phyloP scores from a whole-genome alignment of 2,329 filamentous ascomycete genomes.

The Curvularia lunata region DNA sequence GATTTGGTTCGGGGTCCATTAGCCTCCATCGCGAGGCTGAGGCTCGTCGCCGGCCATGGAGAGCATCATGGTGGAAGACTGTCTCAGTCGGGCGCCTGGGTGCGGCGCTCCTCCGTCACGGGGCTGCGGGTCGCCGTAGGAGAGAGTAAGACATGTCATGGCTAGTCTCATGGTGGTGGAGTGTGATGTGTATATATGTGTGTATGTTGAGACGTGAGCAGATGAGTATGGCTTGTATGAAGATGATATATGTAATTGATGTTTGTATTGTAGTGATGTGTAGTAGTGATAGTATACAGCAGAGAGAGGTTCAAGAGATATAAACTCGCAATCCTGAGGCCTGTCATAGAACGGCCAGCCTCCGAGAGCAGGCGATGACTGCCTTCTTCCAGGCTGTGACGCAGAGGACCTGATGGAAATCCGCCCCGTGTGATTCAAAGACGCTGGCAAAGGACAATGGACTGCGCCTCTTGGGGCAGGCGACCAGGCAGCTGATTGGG shows the following conservation, averaged over 20 bases:
- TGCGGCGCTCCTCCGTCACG: constrained; percentile 45
- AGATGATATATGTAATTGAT: constrained; percentile 16
- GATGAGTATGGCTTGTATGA: constrained; percentile 20
- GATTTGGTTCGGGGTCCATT: constrained; percentile 11
- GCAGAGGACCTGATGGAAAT: constrained; percentile 26
- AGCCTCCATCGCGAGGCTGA: constrained; percentile 43
- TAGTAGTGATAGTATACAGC: constrained; percentile 15
- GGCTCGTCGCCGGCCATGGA: constrained; percentile 25
- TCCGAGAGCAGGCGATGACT: constrained; percentile 36
- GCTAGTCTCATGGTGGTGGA: constrained; percentile 26
- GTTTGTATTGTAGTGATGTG: constrained; percentile 14
- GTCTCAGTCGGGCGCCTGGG: constrained; percentile 25
- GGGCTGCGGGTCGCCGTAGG: constrained; percentile 33
- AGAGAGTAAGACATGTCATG: constrained; percentile 14
- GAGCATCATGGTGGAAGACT: constrained; percentile 25
- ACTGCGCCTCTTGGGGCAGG: constrained; percentile 37
- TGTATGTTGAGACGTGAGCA: constrained; percentile 22
- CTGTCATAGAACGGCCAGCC: constrained; percentile 22
- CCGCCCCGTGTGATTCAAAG: constrained; percentile 26
- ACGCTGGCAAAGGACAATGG: constrained; percentile 15
- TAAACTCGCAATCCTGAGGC: constrained; percentile 33
- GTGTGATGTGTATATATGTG: constrained; percentile 4
- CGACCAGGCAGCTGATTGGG: constrained; percentile 26
- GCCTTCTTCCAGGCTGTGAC: constrained; percentile 44
- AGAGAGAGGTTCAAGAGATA: constrained; percentile 19